Conservation (phyloP, 2,329 filamentous ascomycete genomes). For the Aspergillus puulaauensis region DNA sequence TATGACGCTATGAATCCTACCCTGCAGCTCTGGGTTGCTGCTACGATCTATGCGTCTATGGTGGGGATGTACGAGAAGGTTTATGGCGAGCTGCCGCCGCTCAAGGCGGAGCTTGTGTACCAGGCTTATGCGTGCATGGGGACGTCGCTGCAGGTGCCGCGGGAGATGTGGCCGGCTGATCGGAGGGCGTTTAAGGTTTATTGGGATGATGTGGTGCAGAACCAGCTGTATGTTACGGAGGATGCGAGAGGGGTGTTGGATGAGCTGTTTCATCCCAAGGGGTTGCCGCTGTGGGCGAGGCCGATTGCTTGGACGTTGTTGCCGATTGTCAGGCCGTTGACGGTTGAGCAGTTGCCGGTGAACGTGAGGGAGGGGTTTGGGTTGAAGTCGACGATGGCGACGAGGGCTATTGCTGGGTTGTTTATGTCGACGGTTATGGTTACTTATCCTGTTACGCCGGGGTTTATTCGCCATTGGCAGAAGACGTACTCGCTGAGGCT, state of each 20-base stretch:
- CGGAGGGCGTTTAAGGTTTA: slow-evolving; percentile 7
- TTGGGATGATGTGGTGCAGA: slow-evolving; percentile 3
- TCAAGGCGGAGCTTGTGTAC: slow-evolving; percentile 6
- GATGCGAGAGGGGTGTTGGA: slow-evolving; percentile 2
- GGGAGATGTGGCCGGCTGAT: slow-evolving; percentile 9
- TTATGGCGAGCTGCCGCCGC: not conserved
- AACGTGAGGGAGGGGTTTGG: slow-evolving; percentile 5
- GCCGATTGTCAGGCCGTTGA: not conserved
- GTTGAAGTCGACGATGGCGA: not conserved
- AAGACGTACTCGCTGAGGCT: slow-evolving; percentile 5
- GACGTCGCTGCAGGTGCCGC: slow-evolving; percentile 1
- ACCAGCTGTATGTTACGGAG: not conserved
- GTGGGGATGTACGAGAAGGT: slow-evolving; percentile 4
- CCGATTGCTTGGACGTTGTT: slow-evolving; percentile 4
- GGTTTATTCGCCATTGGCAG: slow-evolving; percentile 1
- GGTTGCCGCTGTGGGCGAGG: not conserved
- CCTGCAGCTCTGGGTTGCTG: slow-evolving; percentile 10
- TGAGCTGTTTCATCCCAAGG: slow-evolving; percentile 4
- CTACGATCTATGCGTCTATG: slow-evolving; percentile 5
- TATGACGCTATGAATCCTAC: slow-evolving; percentile 9
- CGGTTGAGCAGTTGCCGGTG: slow-evolving; percentile 8
- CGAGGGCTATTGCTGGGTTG: not conserved
- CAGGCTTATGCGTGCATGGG: slow-evolving; percentile 6
- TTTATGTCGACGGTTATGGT: slow-evolving; percentile 2
- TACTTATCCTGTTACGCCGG: slow-evolving; percentile 2